Evolutionary conservation across 768 basidiomycete genomes (phyloP).

Genomic region (Lentinula edodes): DNA sequence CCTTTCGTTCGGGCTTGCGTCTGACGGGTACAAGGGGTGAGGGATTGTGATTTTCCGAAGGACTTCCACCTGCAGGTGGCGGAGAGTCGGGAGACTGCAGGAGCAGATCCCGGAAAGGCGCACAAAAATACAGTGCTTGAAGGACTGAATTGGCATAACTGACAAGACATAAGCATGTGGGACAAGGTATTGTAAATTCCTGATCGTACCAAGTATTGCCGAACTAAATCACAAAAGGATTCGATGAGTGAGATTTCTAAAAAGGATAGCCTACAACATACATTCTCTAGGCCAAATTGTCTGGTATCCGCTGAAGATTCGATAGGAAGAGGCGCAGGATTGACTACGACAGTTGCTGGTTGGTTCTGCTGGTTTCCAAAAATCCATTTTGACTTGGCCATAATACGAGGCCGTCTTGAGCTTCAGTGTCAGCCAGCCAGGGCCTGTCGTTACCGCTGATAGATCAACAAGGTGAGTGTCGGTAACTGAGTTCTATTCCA

Average conservation of each 20-base stretch:
- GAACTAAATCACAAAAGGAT: conserved; percentile 49
- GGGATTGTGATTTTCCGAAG: conserved; percentile 17
- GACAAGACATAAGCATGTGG: conserved; percentile 11
- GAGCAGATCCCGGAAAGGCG: conserved; percentile 88
- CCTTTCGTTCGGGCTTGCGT: conserved; percentile 55
- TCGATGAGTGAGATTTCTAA: conserved; percentile 6
- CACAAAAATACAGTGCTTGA: conserved; percentile 93
- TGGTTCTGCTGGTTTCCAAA: conserved; percentile 23
- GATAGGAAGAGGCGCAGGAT: conserved; percentile 26
- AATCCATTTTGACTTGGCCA: conserved; percentile 36
- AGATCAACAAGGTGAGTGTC: background rate
- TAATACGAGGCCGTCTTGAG: conserved; percentile 11
- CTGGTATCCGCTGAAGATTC: conserved; percentile 66
- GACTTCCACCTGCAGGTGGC: conserved; percentile 23
- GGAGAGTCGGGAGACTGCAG: conserved; percentile 59
- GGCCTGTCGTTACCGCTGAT: background rate
- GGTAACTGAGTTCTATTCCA: background rate
- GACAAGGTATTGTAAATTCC: background rate
- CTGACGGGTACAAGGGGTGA: conserved; percentile 34
- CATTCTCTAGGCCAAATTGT: conserved; percentile 96
- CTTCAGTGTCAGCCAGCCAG: background rate
- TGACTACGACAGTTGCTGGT: conserved; percentile 16
- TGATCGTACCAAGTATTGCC: conserved; percentile 83
- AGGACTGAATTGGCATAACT: conserved; percentile 99
- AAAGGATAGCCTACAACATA: conserved; percentile 36